phyloP scores from a whole-genome alignment of 2,329 filamentous ascomycete species.

The Rosellinia necatrix region DNA sequence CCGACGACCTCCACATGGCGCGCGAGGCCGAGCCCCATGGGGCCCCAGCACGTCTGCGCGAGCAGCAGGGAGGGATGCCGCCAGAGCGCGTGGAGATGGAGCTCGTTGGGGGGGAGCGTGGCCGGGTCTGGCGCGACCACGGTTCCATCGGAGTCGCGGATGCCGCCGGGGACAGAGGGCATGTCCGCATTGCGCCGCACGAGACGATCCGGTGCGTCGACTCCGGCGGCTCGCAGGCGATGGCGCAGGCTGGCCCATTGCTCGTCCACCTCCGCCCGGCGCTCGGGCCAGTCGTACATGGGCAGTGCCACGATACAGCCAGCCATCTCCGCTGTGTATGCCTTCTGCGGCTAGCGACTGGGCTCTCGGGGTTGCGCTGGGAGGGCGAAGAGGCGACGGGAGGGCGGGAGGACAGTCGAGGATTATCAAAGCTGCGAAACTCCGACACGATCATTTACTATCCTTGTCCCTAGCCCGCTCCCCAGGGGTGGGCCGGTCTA shows the following conservation, averaged over 20 bases:
- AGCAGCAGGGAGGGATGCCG: constrained; percentile 21
- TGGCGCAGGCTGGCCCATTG: constrained; percentile 22
- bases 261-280: constrained; percentile 18
- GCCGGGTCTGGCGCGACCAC: constrained; percentile 23
- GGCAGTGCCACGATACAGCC: constrained; percentile 23
- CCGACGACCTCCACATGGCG: constrained; percentile 18
- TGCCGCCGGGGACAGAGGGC: constrained; percentile 21
- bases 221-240: constrained; percentile 15
- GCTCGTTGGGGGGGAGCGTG: constrained; percentile 21
- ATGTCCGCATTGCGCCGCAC: constrained; percentile 26
- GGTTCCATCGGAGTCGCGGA: constrained; percentile 15
- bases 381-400: too few species aligned
- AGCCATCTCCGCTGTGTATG: constrained; percentile 3
- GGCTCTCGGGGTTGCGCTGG: too few species aligned
- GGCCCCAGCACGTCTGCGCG: constrained; percentile 23
- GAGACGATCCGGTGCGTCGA: constrained; percentile 20
- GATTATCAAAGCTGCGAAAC: too few species aligned
- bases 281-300: constrained; percentile 30
- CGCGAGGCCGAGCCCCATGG: constrained; percentile 23
- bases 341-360: too few species aligned
- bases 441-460: too few species aligned
- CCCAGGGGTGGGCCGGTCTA: too few species aligned
- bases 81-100: constrained; percentile 24
- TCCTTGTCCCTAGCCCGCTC: too few species aligned
- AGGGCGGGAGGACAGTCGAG: too few species aligned